Evolutionary conservation across 2,329 filamentous ascomycete species (phyloP).

Genomic region (Raffaelea ambrosiae): DNA sequence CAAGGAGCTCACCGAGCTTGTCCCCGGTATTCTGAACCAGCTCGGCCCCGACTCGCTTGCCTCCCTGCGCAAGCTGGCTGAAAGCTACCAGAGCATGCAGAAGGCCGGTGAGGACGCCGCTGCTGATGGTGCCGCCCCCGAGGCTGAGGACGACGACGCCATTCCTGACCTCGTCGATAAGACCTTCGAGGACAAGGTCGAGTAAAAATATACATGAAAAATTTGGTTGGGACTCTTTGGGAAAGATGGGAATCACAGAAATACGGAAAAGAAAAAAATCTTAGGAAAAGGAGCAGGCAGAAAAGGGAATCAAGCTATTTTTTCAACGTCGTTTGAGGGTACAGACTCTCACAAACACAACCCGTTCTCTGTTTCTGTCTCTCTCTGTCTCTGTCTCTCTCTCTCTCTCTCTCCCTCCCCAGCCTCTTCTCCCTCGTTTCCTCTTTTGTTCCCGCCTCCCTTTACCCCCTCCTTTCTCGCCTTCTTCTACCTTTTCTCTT

Average conservation of each 20-base stretch:
- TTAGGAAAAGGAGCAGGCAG: neutral
- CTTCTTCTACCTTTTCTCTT: too few species aligned
- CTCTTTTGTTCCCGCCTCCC: too few species aligned
- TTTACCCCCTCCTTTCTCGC: too few species aligned
- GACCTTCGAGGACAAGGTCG: slow-evolving; percentile 92
- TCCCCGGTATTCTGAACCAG: slow-evolving; percentile 99
- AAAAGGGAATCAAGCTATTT: neutral
- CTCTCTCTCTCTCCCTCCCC: too few species aligned
- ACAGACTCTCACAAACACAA: too few species aligned
- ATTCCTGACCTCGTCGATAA: slow-evolving; percentile 96
- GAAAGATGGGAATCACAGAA: too few species aligned
- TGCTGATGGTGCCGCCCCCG: slow-evolving; percentile 70
- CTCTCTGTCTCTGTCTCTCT: too few species aligned
- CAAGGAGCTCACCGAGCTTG: slow-evolving; percentile 99
- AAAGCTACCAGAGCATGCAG: slow-evolving; percentile 99
- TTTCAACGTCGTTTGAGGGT: too few species aligned
- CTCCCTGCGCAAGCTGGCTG: slow-evolving; percentile 93
- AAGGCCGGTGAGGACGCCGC: slow-evolving; percentile 71
- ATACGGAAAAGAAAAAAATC: neutral
- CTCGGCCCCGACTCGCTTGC: slow-evolving; percentile 96
- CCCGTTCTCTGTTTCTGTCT: too few species aligned
- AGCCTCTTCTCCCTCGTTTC: too few species aligned
- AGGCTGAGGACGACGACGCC: slow-evolving; percentile 77
- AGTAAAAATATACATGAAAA: slow-evolving; percentile 45
- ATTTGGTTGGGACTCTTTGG: neutral